Evolutionary conservation across 192 early-diverging fungal genomes (phyloP).

Genomic region (Entomortierella beljakovae): DNA sequence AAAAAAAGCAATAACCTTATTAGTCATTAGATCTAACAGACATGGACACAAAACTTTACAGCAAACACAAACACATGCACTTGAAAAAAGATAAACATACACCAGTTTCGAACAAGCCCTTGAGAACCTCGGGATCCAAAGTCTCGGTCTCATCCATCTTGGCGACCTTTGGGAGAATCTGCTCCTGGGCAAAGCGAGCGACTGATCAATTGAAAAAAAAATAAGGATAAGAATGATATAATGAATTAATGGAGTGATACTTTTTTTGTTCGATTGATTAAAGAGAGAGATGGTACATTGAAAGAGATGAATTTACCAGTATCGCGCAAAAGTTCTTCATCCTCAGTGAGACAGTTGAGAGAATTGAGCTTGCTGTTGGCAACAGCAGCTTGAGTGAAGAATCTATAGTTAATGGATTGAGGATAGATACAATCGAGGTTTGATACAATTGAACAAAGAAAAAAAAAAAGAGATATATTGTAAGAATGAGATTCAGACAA

Average conservation of each 20-base stretch:
- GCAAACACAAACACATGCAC: neutral
- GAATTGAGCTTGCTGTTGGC: conserved; percentile 64
- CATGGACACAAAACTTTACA: neutral
- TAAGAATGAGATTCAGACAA: no score
- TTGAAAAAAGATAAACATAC: conserved; percentile 57
- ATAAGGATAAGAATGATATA: no score
- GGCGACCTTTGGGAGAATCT: conserved; percentile 84
- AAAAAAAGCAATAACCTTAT: neutral
- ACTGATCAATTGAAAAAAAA: conserved; percentile 59
- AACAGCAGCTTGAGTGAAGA: conserved; percentile 61
- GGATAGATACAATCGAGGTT: neutral
- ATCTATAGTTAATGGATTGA: conserved; percentile 30
- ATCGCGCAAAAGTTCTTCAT: conserved; percentile 88
- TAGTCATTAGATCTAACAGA: no score
- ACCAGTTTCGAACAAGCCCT: conserved; percentile 91
- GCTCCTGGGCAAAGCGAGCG: conserved; percentile 84
- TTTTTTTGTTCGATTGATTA: no score
- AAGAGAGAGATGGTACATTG: no score
- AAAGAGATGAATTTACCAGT: conserved; percentile 60
- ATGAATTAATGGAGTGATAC: no score
- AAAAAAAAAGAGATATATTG: no score
- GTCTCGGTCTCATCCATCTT: conserved; percentile 94
- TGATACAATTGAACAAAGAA: neutral
- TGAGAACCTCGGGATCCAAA: conserved; percentile 81
- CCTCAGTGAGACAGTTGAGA: conserved; percentile 86